phyloP scores from a whole-genome alignment of 257 asterid species.

The Ligustrum vulgare region DNA sequence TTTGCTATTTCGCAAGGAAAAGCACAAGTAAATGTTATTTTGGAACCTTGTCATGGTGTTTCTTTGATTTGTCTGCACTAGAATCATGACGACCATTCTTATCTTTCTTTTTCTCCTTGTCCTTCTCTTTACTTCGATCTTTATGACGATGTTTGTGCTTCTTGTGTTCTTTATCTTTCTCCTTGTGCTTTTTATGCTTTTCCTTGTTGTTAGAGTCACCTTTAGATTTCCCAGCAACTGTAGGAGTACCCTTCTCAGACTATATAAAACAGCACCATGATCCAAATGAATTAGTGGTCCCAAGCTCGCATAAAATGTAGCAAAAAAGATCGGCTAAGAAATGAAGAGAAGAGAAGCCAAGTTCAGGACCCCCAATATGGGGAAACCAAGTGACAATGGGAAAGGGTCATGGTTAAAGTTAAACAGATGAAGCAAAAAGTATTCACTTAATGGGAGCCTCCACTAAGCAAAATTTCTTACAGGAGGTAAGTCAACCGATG shows the following conservation, averaged over 20 bases:
- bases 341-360: not conserved
- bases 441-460: slow-evolving; percentile 19
- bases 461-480: slow-evolving; percentile 30
- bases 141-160: slow-evolving; percentile 36
- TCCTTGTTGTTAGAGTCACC: slow-evolving; percentile 29
- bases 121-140: slow-evolving; percentile 34
- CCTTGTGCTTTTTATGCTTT: slow-evolving; percentile 42
- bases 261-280: slow-evolving; percentile 23
- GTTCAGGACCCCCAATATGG: not conserved
- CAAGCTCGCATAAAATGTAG: slow-evolving; percentile 2
- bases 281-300: slow-evolving; percentile 2
- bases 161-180: slow-evolving; percentile 41
- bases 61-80: slow-evolving; percentile 48
- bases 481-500: slow-evolving; percentile 30
- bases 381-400: not conserved
- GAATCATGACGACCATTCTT: slow-evolving; percentile 49
- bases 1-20: slow-evolving; percentile 20
- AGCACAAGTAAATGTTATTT: slow-evolving; percentile 7
- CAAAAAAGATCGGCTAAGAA: not conserved
- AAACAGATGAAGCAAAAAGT: slow-evolving; percentile 9
- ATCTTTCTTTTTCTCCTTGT: slow-evolving; percentile 55
- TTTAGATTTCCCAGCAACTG: slow-evolving; percentile 37
- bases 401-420: not conserved
- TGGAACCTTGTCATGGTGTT: slow-evolving; percentile 55
- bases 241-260: slow-evolving; percentile 40